Percentiles rank a stretch among this genome's conserved stretches.
phyloP scores from a whole-genome alignment of 768 basidiomycete species.

The Wakefieldia striispora region DNA sequence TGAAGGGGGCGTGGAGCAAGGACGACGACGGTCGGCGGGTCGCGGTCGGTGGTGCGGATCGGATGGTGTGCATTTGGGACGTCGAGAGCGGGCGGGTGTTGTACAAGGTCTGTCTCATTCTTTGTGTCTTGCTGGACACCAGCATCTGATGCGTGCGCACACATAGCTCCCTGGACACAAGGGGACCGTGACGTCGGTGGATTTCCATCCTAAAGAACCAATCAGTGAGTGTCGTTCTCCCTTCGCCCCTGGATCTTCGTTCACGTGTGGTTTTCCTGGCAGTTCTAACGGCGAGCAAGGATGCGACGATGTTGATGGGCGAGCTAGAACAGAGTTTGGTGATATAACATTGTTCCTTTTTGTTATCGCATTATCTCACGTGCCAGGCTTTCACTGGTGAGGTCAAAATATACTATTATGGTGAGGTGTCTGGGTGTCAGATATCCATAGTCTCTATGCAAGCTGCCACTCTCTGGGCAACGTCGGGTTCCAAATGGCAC shows the following conservation, averaged over 20 bases:
- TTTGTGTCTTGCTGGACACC: background rate
- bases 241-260: background rate
- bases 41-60: constrained; percentile 87
- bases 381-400: background rate
- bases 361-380: background rate
- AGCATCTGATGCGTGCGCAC: background rate
- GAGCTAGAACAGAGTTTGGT: constrained; percentile 73
- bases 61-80: constrained; percentile 86
- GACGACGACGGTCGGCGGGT: constrained; percentile 79
- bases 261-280: constrained; percentile 3
- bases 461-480: constrained; percentile 23
- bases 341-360: constrained; percentile 30
- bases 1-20: constrained; percentile 86
- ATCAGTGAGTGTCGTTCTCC: constrained; percentile 61
- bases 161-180: constrained; percentile 89
- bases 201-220: constrained; percentile 95
- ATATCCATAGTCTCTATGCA: constrained; percentile 17
- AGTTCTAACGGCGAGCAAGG: constrained; percentile 94
- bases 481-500: constrained; percentile 22
- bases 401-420: constrained; percentile 2
- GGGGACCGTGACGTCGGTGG: constrained; percentile 92
- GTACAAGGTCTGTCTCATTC: constrained; percentile 62
- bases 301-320: constrained; percentile 87
- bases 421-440: constrained; percentile 3
- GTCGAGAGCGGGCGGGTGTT: constrained; percentile 71